Evolutionary conservation across 441 rosid genomes (phyloP).

Genomic region (Arabidopsis lyrata): DNA sequence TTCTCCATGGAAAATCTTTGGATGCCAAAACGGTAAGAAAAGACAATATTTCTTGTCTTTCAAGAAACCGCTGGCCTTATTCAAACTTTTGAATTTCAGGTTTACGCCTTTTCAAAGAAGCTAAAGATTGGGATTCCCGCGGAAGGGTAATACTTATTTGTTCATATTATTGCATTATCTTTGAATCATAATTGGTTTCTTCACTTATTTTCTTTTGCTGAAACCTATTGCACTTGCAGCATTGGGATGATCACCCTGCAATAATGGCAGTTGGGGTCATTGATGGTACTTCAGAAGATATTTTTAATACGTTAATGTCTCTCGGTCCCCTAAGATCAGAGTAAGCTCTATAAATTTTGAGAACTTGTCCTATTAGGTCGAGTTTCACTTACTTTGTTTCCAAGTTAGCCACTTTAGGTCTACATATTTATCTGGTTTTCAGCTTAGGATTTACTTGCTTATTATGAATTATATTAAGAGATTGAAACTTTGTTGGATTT

Average conservation of each 20-base stretch:
- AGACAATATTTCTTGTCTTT: not conserved
- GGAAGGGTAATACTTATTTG: slow-evolving; percentile 56
- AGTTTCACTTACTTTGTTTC: not conserved
- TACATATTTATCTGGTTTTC: not conserved
- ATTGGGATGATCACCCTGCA: slow-evolving; percentile 93
- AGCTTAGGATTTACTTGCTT: not conserved
- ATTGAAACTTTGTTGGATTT: slow-evolving; percentile 3
- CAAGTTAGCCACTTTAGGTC: not conserved
- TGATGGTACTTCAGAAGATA: slow-evolving; percentile 83
- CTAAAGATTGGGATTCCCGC: slow-evolving; percentile 74
- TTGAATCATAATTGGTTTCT: slow-evolving; percentile 17
- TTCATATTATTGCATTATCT: not conserved
- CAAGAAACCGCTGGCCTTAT: slow-evolving; percentile 24
- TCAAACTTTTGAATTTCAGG: slow-evolving; percentile 53
- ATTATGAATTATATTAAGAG: not conserved
- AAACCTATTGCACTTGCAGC: slow-evolving; percentile 55
- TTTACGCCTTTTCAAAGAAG: slow-evolving; percentile 90
- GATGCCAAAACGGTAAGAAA: slow-evolving; percentile 86
- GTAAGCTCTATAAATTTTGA: slow-evolving; percentile 54
- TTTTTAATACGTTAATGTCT: slow-evolving; percentile 80
- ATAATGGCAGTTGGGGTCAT: slow-evolving; percentile 93
- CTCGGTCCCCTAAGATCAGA: slow-evolving; percentile 84
- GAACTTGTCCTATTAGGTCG: not conserved
- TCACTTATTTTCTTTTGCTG: slow-evolving; percentile 10
- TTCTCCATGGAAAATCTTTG: slow-evolving; percentile 96